These are phyloP conservation scores for Pseudozyma flocculosa DNA, from an alignment of 1,284 basidiomycete species.

Conservation along the genomic window DNA sequence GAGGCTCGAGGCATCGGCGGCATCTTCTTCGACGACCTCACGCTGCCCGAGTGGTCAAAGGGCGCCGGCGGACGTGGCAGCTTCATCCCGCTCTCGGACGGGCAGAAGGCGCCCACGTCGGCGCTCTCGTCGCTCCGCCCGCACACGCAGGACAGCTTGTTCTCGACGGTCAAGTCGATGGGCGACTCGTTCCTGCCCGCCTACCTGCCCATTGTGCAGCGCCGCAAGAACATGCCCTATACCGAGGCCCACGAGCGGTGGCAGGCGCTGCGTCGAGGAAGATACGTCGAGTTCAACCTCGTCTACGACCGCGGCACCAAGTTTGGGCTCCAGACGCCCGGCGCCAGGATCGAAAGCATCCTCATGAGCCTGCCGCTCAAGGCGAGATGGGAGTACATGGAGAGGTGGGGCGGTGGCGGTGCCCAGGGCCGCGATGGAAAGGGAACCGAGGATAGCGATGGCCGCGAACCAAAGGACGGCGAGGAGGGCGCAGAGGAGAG, in stretches of 20 bases:
- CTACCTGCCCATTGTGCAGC: constrained; percentile 51
- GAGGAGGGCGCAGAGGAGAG: constrained; percentile 28
- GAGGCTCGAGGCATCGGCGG: constrained; percentile 91
- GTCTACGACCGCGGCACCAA: constrained; percentile 58
- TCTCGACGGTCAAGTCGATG: constrained; percentile 44
- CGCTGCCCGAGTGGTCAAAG: constrained; percentile 33
- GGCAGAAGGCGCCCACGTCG: constrained; percentile 15
- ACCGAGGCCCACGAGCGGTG: constrained; percentile 39
- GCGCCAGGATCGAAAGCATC: constrained; percentile 57
- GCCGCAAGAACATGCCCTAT: constrained; percentile 40
- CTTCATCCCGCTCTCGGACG: constrained; percentile 46
- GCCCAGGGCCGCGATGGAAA: constrained; percentile 35
- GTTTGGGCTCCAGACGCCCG: constrained; percentile 56
- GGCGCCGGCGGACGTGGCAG: constrained; percentile 1
- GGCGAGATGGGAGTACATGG: constrained; percentile 57
- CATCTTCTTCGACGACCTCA: constrained; percentile 79
- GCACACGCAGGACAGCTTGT: constrained; percentile 50
- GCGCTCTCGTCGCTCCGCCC: constrained; percentile 24
- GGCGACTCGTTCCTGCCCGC: constrained; percentile 55
- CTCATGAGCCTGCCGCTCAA: constrained; percentile 55
- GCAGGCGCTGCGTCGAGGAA: constrained; percentile 51
- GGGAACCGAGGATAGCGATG: constrained; percentile 13
- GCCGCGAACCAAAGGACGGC: constrained; percentile 3
- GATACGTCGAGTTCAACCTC: constrained; percentile 57
- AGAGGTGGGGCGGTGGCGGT: constrained; percentile 41